Conservation (phyloP, 768 basidiomycete species). For the Dictyophora rubrovolvata region DNA sequence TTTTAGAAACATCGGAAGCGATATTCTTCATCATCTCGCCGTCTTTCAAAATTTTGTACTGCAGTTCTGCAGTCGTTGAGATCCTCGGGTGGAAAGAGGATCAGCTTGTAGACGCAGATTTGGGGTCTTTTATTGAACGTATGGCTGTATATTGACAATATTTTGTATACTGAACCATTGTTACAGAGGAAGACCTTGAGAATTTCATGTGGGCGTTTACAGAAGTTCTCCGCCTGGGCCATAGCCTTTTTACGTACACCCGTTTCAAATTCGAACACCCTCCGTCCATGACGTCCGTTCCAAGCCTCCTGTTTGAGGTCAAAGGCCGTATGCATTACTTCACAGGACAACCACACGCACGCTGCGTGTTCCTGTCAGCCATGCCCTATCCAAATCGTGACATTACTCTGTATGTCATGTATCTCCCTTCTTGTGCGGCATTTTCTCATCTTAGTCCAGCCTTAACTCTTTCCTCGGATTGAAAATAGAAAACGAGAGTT, state of each 20-base stretch:
- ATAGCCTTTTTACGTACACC: constrained; percentile 47
- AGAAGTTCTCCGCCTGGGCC: constrained; percentile 37
- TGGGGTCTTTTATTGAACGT: constrained; percentile 60
- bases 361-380: constrained; percentile 66
- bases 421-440: constrained; percentile 15
- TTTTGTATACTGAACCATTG: not conserved
- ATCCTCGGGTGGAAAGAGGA: constrained; percentile 69
- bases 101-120: constrained; percentile 60
- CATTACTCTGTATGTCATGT: constrained; percentile 52
- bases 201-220: constrained; percentile 40
- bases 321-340: constrained; percentile 52
- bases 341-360: constrained; percentile 28
- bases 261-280: constrained; percentile 42
- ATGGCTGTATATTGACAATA: constrained; percentile 15
- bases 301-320: constrained; percentile 55
- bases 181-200: constrained; percentile 45
- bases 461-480: constrained; percentile 69
- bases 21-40: constrained; percentile 59
- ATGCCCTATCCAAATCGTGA: constrained; percentile 71
- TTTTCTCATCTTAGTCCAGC: constrained; percentile 27
- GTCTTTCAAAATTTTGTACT: constrained; percentile 57
- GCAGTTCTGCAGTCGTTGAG: constrained; percentile 55
- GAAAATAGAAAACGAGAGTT: constrained; percentile 76
- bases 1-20: constrained; percentile 66
- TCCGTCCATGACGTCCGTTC: constrained; percentile 16